Evolutionary conservation across 345 rosid genomes (phyloP), one percentile per base, ranked within the genome.

Genomic region (Geranium rotundifolium): DNA sequence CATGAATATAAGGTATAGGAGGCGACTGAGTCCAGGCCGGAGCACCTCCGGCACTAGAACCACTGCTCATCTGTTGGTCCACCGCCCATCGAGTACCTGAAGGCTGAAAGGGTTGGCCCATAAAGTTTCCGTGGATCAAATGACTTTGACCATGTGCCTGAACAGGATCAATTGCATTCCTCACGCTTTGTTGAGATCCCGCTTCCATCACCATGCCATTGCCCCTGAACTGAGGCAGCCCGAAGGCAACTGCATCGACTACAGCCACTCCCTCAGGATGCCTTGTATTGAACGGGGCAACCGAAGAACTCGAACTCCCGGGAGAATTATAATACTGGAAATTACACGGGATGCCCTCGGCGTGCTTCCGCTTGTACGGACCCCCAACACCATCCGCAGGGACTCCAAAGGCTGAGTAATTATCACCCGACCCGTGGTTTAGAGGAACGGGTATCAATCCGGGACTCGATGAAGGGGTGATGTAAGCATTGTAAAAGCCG

Each of bases 321-420:
- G 82, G 73, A 54, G 85, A 70, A 79, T 76, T 77, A 58, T 63
- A 71, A 67, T 73, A 73, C 64, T 77, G 90, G 67, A 74, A 72
- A 80, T 71, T 64, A 68, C 77, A 86, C 0, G 80, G 80, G 55
- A 75, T 19, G 34, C 72, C 81, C 70, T 84, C 89, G 17, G 81
- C 67, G 54, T 73, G 85, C 75, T 90, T 90, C 75, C 84, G 81
- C 79, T 88, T 88, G 75, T 71, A 87, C 54, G 81, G 58, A 49
- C 80, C 83, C 71, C 84, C 81, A 20, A 72, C 72, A 57, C 74
- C 68, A 63, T 75, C 85, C 4, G 76, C 71, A 63, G 83, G 63
- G 65, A 68, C 82, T 75, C 89, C 91, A 65, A 60, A 50, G 62
- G 72, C 73, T 29, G 75, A 71, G 41, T 75, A 77, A 68, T 68